Evolutionary conservation across 805 yeast species (phyloP).

Genomic region (Starmerella bombi): DNA sequence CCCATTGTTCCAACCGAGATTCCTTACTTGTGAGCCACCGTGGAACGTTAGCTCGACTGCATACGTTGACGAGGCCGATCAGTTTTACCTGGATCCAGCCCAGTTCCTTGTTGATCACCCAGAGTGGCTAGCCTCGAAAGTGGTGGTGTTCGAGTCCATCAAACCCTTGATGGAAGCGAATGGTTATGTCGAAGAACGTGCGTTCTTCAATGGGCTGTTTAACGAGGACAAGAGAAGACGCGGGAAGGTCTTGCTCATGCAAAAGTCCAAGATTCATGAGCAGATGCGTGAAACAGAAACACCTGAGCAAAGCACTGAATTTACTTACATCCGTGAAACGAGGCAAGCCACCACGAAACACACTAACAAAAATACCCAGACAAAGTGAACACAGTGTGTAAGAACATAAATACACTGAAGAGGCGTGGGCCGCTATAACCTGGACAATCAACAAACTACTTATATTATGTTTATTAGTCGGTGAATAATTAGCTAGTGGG

Average conservation of each 20-base stretch:
- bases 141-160: constrained; percentile 59
- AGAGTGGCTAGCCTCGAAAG: constrained; percentile 24
- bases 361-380: too few relatives aligned
- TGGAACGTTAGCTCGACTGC: constrained; percentile 12
- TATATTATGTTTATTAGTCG: too few relatives aligned
- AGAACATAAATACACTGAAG: too few relatives aligned
- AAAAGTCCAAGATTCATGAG: too few relatives aligned
- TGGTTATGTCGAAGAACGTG: constrained; percentile 28
- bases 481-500: too few relatives aligned
- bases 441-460: too few relatives aligned
- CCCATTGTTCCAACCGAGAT: constrained; percentile 44
- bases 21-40: constrained; percentile 88
- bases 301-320: too few relatives aligned
- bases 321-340: too few relatives aligned
- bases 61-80: constrained; percentile 81
- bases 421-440: too few relatives aligned
- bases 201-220: constrained; percentile 63
- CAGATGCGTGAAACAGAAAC: too few relatives aligned
- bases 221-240: constrained; percentile 77
- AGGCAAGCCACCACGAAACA: too few relatives aligned
- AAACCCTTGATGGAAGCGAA: constrained; percentile 29
- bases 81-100: constrained; percentile 54
- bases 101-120: constrained; percentile 44
- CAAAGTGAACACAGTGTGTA: too few relatives aligned
- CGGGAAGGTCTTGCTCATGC: constrained; percentile 65